Base-by-base conservation (phyloP, 2,329 filamentous ascomycete genomes). In the Aspergillus nomiae region DNA sequence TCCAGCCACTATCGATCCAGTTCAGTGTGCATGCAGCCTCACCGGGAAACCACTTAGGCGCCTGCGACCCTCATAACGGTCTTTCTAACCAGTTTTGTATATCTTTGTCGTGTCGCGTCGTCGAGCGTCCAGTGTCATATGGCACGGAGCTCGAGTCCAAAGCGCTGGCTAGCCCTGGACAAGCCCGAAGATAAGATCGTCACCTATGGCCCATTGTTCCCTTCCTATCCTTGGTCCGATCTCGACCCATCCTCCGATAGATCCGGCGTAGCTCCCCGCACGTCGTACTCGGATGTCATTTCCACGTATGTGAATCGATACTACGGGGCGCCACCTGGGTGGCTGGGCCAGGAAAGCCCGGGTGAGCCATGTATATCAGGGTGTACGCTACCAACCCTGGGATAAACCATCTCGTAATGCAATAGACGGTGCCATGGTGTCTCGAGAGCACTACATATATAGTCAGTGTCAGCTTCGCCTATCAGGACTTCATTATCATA, bases 1-100 rank as follows among this genome's bases (percentile, higher is more conserved):
- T 54, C n/a, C 51, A 54, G 51, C 51, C n/a, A 54, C 51, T 30
- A 32, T 51, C 51, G n/a, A 38, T 54, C 51, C 51, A 10, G 51
- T 34, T 54, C 51, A 54, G 30, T 36, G 30, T 54, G 12, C 51
- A 54, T 54, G 51, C 32, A 54, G 19, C 51, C 32, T 54, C 51
- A 36, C 30, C n/a, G 51, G 16, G 9, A 14, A 21, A 19, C 34
- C 12, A 54, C 50, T 34, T 32, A 54, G 51, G 30, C 51, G 26
- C 16, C 26, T 30, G 26, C 48, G 19, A 30, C 32, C 11, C n/a
- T 36, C 51, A 36, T 21, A 54, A 34, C 51, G 51, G 38, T 36
- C 51, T 34, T 26, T 36, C 51, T 36, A 21, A 26, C 32, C 51
- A 5, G 21, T 24, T 54, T 24, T 7, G n/a, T 36, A 54, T 38